These are phyloP conservation scores for Cladorrhinum sp. DNA, from an alignment of 2,329 filamentous ascomycete species.

Conservation along the genomic window DNA sequence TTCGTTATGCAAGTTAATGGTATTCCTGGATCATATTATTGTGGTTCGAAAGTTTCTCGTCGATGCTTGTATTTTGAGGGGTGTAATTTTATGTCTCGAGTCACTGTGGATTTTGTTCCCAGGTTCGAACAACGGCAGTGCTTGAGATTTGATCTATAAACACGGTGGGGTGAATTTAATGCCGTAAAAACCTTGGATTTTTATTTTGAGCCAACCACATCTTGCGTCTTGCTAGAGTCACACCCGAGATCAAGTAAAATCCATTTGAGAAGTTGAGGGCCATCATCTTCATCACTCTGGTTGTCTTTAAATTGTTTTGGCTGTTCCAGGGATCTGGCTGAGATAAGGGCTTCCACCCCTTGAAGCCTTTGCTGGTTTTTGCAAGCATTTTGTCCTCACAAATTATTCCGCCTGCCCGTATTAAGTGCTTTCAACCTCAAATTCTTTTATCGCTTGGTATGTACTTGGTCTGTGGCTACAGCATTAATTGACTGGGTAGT, in stretches of 20 bases:
- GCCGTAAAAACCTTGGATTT: not conserved
- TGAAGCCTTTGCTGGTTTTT: no score
- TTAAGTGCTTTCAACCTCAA: no score
- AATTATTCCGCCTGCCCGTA: no score
- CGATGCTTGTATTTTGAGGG: not conserved
- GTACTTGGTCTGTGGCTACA: no score
- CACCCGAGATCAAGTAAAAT: not conserved
- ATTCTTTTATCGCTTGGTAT: no score
- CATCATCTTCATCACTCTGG: no score
- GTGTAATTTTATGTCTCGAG: not conserved
- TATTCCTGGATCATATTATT: not conserved
- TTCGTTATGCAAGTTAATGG: not conserved
- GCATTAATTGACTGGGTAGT: no score
- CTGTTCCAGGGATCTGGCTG: no score
- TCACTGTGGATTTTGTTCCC: slow-evolving; percentile 2
- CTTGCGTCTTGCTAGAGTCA: not conserved
- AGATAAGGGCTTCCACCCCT: no score
- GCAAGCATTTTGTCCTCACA: no score
- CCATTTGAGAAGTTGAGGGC: no score
- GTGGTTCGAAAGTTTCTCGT: not conserved
- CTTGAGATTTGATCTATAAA: not conserved
- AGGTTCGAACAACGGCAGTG: not conserved
- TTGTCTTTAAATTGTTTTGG: no score
- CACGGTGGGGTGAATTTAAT: slow-evolving; percentile 13
- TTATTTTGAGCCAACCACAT: slow-evolving; percentile 4